phyloP scores from a whole-genome alignment of 169 alveolate species.

The Cryptosporidium ryanae region DNA sequence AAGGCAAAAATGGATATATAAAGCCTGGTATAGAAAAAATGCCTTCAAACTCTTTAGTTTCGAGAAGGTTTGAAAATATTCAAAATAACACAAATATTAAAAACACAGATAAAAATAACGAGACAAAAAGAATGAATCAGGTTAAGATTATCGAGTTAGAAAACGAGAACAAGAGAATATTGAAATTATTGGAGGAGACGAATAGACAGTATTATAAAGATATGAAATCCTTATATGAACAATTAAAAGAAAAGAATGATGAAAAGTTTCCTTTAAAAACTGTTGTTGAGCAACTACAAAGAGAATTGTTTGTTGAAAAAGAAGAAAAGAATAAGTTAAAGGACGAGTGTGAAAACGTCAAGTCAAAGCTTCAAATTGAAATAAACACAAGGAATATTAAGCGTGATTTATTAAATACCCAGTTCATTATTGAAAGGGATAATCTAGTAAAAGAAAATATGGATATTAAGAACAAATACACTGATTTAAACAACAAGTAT shows the following conservation, averaged over 20 bases:
- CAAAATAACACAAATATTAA: neutral
- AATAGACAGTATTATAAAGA: constrained; percentile 36
- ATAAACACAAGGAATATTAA: constrained; percentile 35
- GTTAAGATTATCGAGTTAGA: constrained; percentile 22
- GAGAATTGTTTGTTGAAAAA: constrained; percentile 43
- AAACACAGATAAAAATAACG: neutral
- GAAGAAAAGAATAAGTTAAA: constrained; percentile 59
- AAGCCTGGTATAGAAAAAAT: constrained; percentile 12
- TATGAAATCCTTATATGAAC: constrained; percentile 26
- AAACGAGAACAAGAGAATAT: constrained; percentile 21
- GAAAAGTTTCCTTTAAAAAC: constrained; percentile 68
- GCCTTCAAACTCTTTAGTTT: neutral
- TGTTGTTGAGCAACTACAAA: constrained; percentile 58
- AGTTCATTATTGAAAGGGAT: constrained; percentile 39
- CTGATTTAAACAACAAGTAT: constrained; percentile 21
- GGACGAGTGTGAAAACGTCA: constrained; percentile 20
- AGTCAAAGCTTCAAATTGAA: constrained; percentile 56
- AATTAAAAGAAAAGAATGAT: constrained; percentile 47
- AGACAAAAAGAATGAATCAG: neutral
- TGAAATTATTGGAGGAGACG: constrained; percentile 9
- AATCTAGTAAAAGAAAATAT: constrained; percentile 23
- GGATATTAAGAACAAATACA: constrained; percentile 5
- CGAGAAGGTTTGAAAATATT: no score
- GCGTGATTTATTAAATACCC: constrained; percentile 42
- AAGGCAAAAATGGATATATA: constrained; percentile 28